Base-by-base conservation (phyloP, 441 rosid genomes). In the Gossypium gossypioides region DNA sequence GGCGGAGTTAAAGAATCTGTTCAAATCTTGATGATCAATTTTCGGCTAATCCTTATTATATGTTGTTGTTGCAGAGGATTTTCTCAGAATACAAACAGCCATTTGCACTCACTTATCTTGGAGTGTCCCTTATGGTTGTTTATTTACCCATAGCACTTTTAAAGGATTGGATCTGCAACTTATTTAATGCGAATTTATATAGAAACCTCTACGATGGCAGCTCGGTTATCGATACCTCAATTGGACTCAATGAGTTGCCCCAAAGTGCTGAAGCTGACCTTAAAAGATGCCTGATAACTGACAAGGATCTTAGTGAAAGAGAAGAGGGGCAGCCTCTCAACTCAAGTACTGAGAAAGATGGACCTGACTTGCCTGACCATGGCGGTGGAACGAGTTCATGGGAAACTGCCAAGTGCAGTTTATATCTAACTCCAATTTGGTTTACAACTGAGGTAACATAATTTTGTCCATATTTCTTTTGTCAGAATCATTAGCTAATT, bases 371-470 rank as follows among this genome's bases (percentile, higher is more conserved):
- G 75, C 44, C 71, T n/a, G 69, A 48, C 59, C 51, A 51, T 22
- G 69, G 51, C 12, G 25, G 72, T 10, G 71, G 78, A 61, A 72
- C 60, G 66, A 72, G 19, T 73, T 78, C 84, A 24, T 73, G 80
- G 86, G 88, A 74, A 46, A 73, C 78, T 72, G 82, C 74, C 29
- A 86, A 81, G 70, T 79, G 81, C 62, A 76, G 93, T 50, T 80
- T 86, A n/a, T 85, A 69, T 78, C 86, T 88, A 18, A 71, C 90
- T 51, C 93, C 90, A 13, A 9, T 86, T 72, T 88, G 93, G 93
- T 88, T 86, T 74, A 13, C 62, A 4, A 81, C 90, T 13, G 90
- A 88, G 89, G 93, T 86, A 73, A 74, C 4, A 42, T 25, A 56
- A 29, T 18, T 21, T 15, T 27, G 6, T 27, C 6, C 32, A 3